Evolutionary conservation across 2,329 filamentous ascomycete genomes (phyloP).

Genomic region (Penicillium rolfsii): DNA sequence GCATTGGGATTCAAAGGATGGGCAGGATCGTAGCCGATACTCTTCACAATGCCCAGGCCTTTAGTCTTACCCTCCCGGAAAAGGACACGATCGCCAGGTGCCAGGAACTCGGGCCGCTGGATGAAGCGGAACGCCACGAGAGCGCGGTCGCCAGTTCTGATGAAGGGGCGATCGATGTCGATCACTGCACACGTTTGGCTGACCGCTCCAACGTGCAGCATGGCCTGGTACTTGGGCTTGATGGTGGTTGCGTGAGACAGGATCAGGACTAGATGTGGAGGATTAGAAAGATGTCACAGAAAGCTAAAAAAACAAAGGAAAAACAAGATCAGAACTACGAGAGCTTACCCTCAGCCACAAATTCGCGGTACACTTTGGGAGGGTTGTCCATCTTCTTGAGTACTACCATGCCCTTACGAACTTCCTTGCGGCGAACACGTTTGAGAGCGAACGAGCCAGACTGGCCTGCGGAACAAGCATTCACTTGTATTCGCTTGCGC

Average conservation of each 20-base stretch:
- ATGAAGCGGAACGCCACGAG: slow-evolving; percentile 93
- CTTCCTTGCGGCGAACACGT: slow-evolving; percentile 84
- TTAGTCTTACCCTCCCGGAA: slow-evolving; percentile 96
- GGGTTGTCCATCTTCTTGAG: slow-evolving; percentile 78
- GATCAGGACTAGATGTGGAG: slow-evolving; percentile 69
- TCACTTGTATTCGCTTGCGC: slow-evolving; percentile 86
- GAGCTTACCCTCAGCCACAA: slow-evolving; percentile 71
- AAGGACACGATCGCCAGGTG: slow-evolving; percentile 82
- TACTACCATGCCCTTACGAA: slow-evolving; percentile 97
- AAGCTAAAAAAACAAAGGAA: background rate
- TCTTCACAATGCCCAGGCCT: slow-evolving; percentile 91
- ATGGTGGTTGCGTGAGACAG: slow-evolving; percentile 96
- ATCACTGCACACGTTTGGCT: slow-evolving; percentile 97
- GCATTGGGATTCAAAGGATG: slow-evolving; percentile 52
- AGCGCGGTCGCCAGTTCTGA: slow-evolving; percentile 91
- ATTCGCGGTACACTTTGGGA: slow-evolving; percentile 74
- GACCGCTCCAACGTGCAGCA: slow-evolving; percentile 94
- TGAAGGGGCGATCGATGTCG: slow-evolving; percentile 93
- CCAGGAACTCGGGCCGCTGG: slow-evolving; percentile 89
- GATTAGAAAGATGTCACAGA: slow-evolving; percentile 14
- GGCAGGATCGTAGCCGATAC: slow-evolving; percentile 78
- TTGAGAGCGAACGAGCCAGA: slow-evolving; percentile 90
- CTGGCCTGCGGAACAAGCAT: slow-evolving; percentile 86
- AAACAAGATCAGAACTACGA: background rate
- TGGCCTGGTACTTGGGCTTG: slow-evolving; percentile 94